phyloP scores from a whole-genome alignment of 2,329 filamentous ascomycete species.

The Blastomyces percursus region DNA sequence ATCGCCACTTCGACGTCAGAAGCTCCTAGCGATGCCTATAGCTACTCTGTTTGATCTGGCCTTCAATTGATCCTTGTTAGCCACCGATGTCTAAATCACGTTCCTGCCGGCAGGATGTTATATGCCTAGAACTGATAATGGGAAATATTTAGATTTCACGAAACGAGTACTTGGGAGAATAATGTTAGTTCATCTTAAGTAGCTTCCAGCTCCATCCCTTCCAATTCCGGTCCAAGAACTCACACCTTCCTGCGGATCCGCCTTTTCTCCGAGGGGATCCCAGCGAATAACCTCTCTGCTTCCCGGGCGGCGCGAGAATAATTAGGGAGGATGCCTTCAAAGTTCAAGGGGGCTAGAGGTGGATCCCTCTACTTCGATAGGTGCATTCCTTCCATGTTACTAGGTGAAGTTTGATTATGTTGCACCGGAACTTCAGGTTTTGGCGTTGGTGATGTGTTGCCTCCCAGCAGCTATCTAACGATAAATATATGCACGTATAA shows the following conservation, averaged over 20 bases:
- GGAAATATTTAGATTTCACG: background rate
- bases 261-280: conserved; percentile 5
- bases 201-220: background rate
- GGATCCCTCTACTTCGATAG: conserved; percentile 16
- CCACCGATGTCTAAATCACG: background rate
- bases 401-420: background rate
- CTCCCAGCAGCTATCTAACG: background rate
- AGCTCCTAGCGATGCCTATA: background rate
- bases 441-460: background rate
- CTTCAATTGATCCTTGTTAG: too few species aligned
- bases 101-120: background rate
- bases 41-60: background rate
- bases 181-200: background rate
- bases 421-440: background rate
- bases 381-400: conserved; percentile 3
- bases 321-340: conserved; percentile 29
- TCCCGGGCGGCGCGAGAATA: conserved; percentile 27
- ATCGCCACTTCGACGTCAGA: conserved; percentile 1
- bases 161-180: background rate
- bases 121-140: background rate
- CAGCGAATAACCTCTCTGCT: background rate
- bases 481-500: background rate
- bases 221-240: background rate
- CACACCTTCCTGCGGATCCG: conserved; percentile 5
- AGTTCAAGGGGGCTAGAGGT: conserved; percentile 21